A percentile compares a stretch with the other conserved stretches of the same genome.
phyloP scores from a whole-genome alignment of 257 asterid species.

The Echites panduratus region DNA sequence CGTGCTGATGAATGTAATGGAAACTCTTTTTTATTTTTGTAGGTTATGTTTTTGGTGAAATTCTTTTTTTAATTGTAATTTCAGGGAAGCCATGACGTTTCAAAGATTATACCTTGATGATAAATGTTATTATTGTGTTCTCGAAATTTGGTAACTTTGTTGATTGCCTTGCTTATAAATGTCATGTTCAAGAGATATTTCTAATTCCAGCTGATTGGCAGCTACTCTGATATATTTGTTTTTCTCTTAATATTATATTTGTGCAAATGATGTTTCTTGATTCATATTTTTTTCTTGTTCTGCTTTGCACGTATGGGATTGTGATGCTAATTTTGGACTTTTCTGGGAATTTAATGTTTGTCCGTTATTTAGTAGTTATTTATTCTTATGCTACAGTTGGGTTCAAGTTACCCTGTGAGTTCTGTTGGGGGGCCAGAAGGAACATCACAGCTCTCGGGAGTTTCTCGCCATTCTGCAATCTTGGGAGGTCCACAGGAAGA shows the following conservation, averaged over 20 bases:
- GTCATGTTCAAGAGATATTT: background rate
- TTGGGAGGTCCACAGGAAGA: slow-evolving; percentile 55
- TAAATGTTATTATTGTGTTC: background rate
- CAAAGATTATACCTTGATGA: background rate
- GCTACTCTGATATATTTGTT: background rate
- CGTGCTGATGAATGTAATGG: too few relatives aligned
- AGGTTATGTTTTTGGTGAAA: background rate
- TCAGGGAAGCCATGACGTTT: background rate
- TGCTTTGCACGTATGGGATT: background rate
- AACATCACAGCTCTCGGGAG: slow-evolving; percentile 29
- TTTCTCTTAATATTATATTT: background rate
- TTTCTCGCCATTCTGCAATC: slow-evolving; percentile 34
- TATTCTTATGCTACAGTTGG: slow-evolving; percentile 38
- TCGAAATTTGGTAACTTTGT: background rate
- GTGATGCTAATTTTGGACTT: background rate
- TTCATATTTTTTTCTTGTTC: background rate
- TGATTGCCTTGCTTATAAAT: background rate
- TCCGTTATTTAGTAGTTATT: background rate
- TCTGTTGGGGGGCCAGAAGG: slow-evolving; percentile 37
- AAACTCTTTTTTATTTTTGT: too few relatives aligned
- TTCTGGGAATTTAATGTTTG: background rate
- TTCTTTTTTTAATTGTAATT: background rate
- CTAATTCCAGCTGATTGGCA: background rate
- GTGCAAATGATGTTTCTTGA: background rate
- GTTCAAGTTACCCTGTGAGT: slow-evolving; percentile 33